phyloP scores from a whole-genome alignment of 1,284 basidiomycete genomes.

The Phellinidium pouzarii region DNA sequence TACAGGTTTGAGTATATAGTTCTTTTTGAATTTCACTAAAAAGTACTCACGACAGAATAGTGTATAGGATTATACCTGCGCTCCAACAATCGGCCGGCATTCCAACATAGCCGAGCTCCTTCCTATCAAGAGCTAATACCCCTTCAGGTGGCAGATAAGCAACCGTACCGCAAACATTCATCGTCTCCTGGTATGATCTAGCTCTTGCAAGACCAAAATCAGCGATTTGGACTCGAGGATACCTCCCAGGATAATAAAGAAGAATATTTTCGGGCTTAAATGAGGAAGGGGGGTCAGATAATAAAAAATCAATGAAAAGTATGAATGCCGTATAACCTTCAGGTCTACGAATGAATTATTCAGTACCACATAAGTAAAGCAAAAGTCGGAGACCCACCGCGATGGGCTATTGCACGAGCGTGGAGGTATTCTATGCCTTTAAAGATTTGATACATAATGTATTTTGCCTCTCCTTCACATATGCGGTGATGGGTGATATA shows the following conservation, averaged over 20 bases:
- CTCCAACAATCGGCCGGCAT: slow-evolving; percentile 85
- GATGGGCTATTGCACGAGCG: slow-evolving; percentile 67
- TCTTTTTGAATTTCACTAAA: neutral
- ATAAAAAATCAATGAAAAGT: neutral
- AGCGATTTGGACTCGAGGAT: slow-evolving; percentile 76
- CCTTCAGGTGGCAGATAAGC: slow-evolving; percentile 83
- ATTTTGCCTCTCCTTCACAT: slow-evolving; percentile 76
- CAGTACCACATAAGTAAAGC: neutral
- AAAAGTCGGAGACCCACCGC: slow-evolving; percentile 43
- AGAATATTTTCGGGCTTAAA: slow-evolving; percentile 80
- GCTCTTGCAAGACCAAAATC: slow-evolving; percentile 84
- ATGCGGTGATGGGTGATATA: slow-evolving; percentile 66
- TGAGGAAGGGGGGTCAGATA: neutral
- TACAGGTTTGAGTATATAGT: neutral
- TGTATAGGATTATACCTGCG: slow-evolving; percentile 68
- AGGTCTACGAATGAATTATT: slow-evolving; percentile 44
- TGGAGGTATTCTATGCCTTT: slow-evolving; percentile 72
- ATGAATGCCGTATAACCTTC: slow-evolving; percentile 40
- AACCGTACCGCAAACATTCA: slow-evolving; percentile 77
- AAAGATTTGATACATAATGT: slow-evolving; percentile 75
- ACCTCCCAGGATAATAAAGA: slow-evolving; percentile 65
- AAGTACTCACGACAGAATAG: slow-evolving; percentile 67
- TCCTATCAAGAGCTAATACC: slow-evolving; percentile 65
- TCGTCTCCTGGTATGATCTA: slow-evolving; percentile 69
- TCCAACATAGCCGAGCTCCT: slow-evolving; percentile 64